Conservation (phyloP, 495 filamentous ascomycete species). For the Neurospora sp. region DNA sequence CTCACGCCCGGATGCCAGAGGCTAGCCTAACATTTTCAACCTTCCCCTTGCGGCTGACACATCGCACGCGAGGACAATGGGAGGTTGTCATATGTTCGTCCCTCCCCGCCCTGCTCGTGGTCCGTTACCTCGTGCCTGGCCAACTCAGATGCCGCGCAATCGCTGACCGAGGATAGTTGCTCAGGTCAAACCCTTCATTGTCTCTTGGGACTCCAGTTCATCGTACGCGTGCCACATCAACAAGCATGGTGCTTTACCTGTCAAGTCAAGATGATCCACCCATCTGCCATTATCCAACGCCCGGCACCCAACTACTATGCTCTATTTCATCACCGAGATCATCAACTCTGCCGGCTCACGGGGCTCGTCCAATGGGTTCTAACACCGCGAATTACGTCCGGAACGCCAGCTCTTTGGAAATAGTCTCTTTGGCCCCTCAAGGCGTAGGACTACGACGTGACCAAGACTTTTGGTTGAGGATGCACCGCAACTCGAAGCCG, state of each 20-base stretch:
- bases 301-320: neutral
- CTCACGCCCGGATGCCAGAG: neutral
- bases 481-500: neutral
- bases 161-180: neutral
- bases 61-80: neutral
- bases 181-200: neutral
- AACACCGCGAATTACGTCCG: neutral
- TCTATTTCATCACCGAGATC: neutral
- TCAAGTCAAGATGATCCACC: neutral
- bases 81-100: neutral
- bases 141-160: conserved; percentile 4
- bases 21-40: neutral
- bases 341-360: neutral
- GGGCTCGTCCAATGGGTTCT: neutral
- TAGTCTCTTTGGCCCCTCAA: neutral
- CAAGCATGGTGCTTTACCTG: neutral
- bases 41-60: neutral
- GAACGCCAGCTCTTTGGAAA: neutral
- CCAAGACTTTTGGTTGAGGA: neutral
- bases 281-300: neutral
- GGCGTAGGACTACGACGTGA: neutral
- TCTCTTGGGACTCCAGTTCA: neutral
- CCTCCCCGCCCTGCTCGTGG: neutral
- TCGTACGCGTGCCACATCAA: neutral
- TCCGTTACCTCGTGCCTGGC: conserved; percentile 2